Evolutionary conservation across 2,329 filamentous ascomycete species (phyloP).

Genomic region (Diaporthe sp.): DNA sequence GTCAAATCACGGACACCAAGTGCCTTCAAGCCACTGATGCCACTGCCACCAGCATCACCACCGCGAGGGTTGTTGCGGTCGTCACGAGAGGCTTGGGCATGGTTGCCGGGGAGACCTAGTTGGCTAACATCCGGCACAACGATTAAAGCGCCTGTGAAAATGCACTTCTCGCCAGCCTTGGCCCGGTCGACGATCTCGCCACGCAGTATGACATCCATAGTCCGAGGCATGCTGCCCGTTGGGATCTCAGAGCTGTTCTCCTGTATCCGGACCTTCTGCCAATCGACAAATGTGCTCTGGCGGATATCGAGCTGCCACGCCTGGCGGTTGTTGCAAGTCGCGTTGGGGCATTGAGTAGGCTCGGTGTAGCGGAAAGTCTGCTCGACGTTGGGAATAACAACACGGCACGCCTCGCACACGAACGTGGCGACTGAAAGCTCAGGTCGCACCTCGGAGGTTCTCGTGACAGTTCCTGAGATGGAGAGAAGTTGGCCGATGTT

Average conservation of each 20-base stretch:
- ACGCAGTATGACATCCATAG: conserved; percentile 95
- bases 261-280: conserved; percentile 98
- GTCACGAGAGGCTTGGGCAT: conserved; percentile 87
- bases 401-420: conserved; percentile 88
- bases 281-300: conserved; percentile 98
- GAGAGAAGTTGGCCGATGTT: conserved; percentile 95
- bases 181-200: conserved; percentile 98
- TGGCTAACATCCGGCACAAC: conserved; percentile 98
- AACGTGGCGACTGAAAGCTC: conserved; percentile 95
- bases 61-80: conserved; percentile 80
- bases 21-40: conserved; percentile 89
- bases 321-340: conserved; percentile 86
- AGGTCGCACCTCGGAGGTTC: conserved; percentile 96
- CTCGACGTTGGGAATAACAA: conserved; percentile 89
- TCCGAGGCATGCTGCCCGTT: conserved; percentile 97
- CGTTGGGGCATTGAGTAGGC: conserved; percentile 93
- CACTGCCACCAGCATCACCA: conserved; percentile 85
- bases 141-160: conserved; percentile 96
- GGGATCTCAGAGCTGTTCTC: conserved; percentile 99
- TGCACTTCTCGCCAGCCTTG: conserved; percentile 97
- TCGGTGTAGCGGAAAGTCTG: conserved; percentile 99
- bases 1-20: conserved; percentile 96
- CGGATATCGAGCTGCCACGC: conserved; percentile 98
- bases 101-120: conserved; percentile 87
- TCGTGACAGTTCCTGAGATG: conserved; percentile 95